Percentiles rank a stretch among this genome's conserved stretches.
phyloP scores from a whole-genome alignment of 2,329 filamentous ascomycete species.

The Septoria petroselini region DNA sequence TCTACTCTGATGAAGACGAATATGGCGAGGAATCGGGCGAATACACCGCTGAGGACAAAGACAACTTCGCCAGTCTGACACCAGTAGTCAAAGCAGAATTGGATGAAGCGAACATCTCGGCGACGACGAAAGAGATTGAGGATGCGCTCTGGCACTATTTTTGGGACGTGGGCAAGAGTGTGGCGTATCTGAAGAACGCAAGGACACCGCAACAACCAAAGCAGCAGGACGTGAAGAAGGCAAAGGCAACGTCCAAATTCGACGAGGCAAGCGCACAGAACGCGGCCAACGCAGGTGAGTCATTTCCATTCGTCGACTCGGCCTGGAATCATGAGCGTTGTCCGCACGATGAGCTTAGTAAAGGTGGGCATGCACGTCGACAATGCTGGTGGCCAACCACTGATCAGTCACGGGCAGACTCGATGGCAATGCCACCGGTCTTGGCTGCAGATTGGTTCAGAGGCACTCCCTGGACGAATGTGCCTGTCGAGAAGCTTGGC shows the following conservation, averaged over 20 bases:
- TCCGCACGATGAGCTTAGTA: neutral
- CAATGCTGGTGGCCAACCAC: slow-evolving; percentile 7
- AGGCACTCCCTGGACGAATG: slow-evolving; percentile 80
- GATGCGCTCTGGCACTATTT: slow-evolving; percentile 95
- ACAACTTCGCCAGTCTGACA: slow-evolving; percentile 35
- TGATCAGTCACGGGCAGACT: slow-evolving; percentile 19
- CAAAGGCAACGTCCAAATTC: slow-evolving; percentile 45
- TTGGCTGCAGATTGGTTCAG: slow-evolving; percentile 65
- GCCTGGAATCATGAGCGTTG: neutral
- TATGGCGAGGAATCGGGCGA: slow-evolving; percentile 44
- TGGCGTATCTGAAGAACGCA: slow-evolving; percentile 66
- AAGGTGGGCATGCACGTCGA: neutral
- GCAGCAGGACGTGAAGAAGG: slow-evolving; percentile 38
- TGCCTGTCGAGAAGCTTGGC: slow-evolving; percentile 64
- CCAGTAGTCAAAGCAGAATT: slow-evolving; percentile 38
- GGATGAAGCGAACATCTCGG: slow-evolving; percentile 41
- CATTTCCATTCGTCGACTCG: slow-evolving; percentile 11
- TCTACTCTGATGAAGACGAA: slow-evolving; percentile 51
- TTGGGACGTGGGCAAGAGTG: slow-evolving; percentile 83
- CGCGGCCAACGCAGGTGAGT: slow-evolving; percentile 49
- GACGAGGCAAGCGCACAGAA: slow-evolving; percentile 47
- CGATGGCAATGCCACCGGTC: slow-evolving; percentile 27
- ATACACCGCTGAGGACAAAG: slow-evolving; percentile 41
- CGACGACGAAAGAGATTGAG: slow-evolving; percentile 72
- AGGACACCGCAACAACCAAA: slow-evolving; percentile 31